Base-by-base conservation (phyloP, 1,139 yeast genomes). In the Hansenula lynferdii region DNA sequence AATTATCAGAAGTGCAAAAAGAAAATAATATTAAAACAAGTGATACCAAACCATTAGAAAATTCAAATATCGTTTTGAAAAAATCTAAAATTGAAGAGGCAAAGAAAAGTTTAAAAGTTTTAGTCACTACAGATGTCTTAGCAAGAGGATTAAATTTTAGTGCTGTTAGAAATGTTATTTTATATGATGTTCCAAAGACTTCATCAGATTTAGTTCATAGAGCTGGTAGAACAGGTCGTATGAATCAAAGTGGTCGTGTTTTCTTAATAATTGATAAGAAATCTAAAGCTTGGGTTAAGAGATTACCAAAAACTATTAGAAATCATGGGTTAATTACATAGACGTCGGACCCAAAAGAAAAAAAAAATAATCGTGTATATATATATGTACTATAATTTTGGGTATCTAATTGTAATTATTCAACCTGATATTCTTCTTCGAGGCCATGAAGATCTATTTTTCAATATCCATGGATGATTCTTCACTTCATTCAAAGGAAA, bases 161-260 rank as follows among this genome's bases (percentile, higher is more conserved):
- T 43, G 85, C 86, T 16, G 79, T 92, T 30, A 75, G 89, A 49
- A 89, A 89, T 52, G 87, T 92, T 16, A 72, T 92, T 28, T 64
- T 92, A 38, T 82, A 83, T 65, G 97, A 92, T 54, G 75, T 89
- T 36, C 98, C 98, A 5, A 72, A 75, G 40, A 80, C 84, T 8
- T 77, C 97, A 0, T 82, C 86, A 23, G 98, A 90, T 60, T 69
- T 92, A 42, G 78, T 92, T 17, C 98, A 92, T 57, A 69, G 98
- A 45, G 82, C 89, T 5, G 98, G 98, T 2, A 75, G 98, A 62
- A 92, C 97, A 0, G 97, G 97, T 6, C 69, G 98, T 56, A 83
- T 89, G 83, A 85, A 84, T 38, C 89, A 85, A 56, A 72, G 83
- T 31, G 98, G 98, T 15, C 72, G 96, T 45, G 96, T 86, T 2